Base-by-base conservation (phyloP, 495 filamentous ascomycete genomes). In the Aspergillus egyptiacus region DNA sequence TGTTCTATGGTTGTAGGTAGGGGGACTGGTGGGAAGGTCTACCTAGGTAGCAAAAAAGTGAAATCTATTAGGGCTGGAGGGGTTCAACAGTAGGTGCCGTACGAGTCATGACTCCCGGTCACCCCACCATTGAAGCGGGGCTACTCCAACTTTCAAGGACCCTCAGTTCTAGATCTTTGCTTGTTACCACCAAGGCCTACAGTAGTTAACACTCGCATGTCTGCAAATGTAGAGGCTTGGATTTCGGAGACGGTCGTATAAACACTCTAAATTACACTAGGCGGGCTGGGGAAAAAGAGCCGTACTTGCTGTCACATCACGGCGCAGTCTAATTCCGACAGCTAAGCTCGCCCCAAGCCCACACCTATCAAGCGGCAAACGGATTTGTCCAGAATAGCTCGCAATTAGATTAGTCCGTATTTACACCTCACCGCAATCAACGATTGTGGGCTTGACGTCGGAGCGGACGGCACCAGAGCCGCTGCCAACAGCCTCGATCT, bases 401-500 rank as follows among this genome's bases (percentile, higher is more conserved):
- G 33, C 6, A 32, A 23, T 15, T 46, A 47, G 42, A 27, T 37
- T 25, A 35, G 43, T 42, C 35, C 25, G 20, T 23, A 42, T 64
- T 75, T 83, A 81, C 55, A 68, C 48, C 56, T 72, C 67, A 67
- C 85, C 85, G 54, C 59, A 67, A 50, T 75, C 66, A 51, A 81
- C 72, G 58, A 89, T 88, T 67, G 76, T 83, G 54, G 84, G 83
- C 70, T 81, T 82, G 65, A 78, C 75, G 63, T 43, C 50, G 58
- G 81, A 83, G 57, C 74, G 70, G 64, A 86, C 72, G 49, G 76
- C 67, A 50, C 86, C 86, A 59, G 67, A 74, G 62, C 67, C 58
- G 56, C 70, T 77, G 64, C 85, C 86, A 30, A 80, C 77, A 48
- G 78, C 74, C 81, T 95, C 87, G 44, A 95, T 74, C 54, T 81